Evolutionary conservation across 2,329 filamentous ascomycete species (phyloP).

Genomic region (Aureobasidium sp.): DNA sequence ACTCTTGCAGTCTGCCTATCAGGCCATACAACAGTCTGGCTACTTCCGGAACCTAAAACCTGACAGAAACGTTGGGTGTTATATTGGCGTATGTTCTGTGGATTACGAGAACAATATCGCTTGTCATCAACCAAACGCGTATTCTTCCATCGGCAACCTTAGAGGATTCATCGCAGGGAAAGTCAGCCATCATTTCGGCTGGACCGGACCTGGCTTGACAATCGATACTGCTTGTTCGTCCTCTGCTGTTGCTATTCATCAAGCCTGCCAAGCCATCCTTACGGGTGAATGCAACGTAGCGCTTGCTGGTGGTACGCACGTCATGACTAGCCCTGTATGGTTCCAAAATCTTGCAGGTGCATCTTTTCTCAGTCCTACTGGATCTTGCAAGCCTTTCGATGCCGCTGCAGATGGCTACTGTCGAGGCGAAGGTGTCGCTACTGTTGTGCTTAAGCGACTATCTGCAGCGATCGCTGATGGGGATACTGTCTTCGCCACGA

Average conservation of each 20-base stretch:
- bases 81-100: neutral
- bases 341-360: neutral
- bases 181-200: constrained; percentile 24
- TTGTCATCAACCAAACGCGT: constrained; percentile 23
- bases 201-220: constrained; percentile 19
- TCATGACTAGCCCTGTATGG: constrained; percentile 22
- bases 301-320: constrained; percentile 24
- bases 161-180: constrained; percentile 24
- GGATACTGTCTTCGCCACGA: constrained; percentile 31
- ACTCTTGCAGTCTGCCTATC: too few relatives aligned
- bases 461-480: constrained; percentile 40
- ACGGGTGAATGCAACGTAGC: constrained; percentile 25
- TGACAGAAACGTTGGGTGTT: neutral
- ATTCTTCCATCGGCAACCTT: constrained; percentile 23
- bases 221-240: constrained; percentile 20
- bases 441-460: constrained; percentile 47
- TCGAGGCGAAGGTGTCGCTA: constrained; percentile 47
- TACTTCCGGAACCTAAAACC: too few relatives aligned
- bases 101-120: constrained; percentile 20
- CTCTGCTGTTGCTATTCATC: neutral
- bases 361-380: neutral
- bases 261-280: constrained; percentile 25
- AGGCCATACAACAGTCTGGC: too few relatives aligned
- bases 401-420: constrained; percentile 43
- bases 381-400: constrained; percentile 23